Evolutionary conservation across 805 yeast genomes (phyloP), one percentile per base, ranked within the genome.

Genomic region (Saturnispora sanitii): DNA sequence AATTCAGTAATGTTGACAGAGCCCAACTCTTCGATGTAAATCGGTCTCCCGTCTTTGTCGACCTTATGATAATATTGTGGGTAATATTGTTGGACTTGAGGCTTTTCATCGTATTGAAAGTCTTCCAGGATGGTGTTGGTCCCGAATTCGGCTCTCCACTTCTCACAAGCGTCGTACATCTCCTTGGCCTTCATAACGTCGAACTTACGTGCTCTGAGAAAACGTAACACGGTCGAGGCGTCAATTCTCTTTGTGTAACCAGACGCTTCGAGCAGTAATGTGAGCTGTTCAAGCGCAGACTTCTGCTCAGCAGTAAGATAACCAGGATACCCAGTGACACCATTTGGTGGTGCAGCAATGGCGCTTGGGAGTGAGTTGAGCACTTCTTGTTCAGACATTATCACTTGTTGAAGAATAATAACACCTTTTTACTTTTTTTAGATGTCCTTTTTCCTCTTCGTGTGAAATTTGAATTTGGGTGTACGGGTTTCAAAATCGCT

Each of bases 21-120:
- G 41, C 98, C 97, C 49, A 92, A 73, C 60, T 90, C 95, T 70
- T 92, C 98, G 54, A 82, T 71, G 66, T 92, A 92, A 36, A 87
- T 81, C 6, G 98, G 98, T 58, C 98, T 82, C 38, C 98, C 98
- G 49, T 92, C 98, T 55, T 73, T 84, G 63, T 92, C 98, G 26
- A 90, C 85, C 68, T 92, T 88, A 68, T 92, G 97, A 64, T 92
- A 92, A 67, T 88, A 92, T 66, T 88, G 96, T 27, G 98, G 98
- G 62, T 92, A 92, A 63, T 70, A 81, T 57, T 76, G 71, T 46
- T 95, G 95, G 49, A 88, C 96, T 38, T 75, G 62, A 21, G 92
- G 82, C 67, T 92, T 92, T 68, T 92, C 98, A n/a, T 75, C 78
- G 66, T 90, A 92, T 46, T 83, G 78, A 72, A 90, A 92, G 58